These are phyloP conservation scores for Lagenidium sp. DNA, from an alignment of 352 stramenopile genomes.

Conservation along the genomic window DNA sequence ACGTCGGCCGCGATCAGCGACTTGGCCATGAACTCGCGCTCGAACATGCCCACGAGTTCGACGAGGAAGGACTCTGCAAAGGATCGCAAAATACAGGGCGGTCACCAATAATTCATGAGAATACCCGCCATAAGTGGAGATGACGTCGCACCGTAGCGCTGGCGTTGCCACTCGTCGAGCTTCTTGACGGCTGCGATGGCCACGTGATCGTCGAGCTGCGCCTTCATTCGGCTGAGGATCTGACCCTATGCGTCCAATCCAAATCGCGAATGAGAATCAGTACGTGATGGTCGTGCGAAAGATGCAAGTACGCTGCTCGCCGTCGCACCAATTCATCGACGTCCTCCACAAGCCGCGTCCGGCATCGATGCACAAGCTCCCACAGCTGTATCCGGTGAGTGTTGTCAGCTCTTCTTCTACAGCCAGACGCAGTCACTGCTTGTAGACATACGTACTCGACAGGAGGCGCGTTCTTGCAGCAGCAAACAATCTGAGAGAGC, in stretches of 20 bases:
- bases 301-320: too few relatives aligned
- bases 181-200: constrained; percentile 11
- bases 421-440: too few relatives aligned
- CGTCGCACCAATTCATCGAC: constrained; percentile 34
- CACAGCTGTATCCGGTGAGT: constrained; percentile 28
- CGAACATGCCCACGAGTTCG: constrained; percentile 66
- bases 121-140: neutral
- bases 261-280: too few relatives aligned
- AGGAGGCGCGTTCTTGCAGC: constrained; percentile 35
- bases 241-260: too few relatives aligned
- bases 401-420: neutral
- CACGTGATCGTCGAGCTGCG: constrained; percentile 15
- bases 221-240: constrained; percentile 36
- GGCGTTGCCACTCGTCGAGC: constrained; percentile 20
- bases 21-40: constrained; percentile 73
- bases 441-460: constrained; percentile 34
- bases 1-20: constrained; percentile 59
- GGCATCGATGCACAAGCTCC: constrained; percentile 61
- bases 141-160: constrained; percentile 35
- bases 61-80: constrained; percentile 41
- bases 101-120: neutral
- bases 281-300: too few relatives aligned
- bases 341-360: constrained; percentile 38
- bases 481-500: constrained; percentile 31
- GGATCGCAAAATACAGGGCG: neutral